Conservation (phyloP, 2,329 filamentous ascomycete genomes). For the Pseudogymnoascus sp. region DNA sequence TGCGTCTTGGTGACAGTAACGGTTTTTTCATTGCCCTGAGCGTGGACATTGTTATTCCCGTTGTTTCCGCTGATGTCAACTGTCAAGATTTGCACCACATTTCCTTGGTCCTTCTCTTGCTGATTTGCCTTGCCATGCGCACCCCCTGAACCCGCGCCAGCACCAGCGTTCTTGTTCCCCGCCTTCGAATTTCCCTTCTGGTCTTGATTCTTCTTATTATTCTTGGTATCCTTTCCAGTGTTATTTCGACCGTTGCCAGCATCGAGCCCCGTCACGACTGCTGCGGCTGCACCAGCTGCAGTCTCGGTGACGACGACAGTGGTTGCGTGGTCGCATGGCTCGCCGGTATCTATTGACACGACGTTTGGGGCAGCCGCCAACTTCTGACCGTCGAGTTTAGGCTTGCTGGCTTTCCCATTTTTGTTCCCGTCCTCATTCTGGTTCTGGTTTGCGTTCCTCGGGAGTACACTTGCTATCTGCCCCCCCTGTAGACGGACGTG, state of each 20-base stretch:
- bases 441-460: not conserved
- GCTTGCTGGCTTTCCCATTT: not conserved
- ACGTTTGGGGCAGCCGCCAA: not conserved
- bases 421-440: constrained; percentile 1
- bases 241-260: not conserved
- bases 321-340: not conserved
- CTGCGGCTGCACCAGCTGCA: not conserved
- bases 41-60: not conserved
- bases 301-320: constrained; percentile 2
- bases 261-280: not conserved
- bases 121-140: not conserved
- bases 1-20: not conserved
- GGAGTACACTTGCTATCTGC: not conserved
- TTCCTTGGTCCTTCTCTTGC: not conserved
- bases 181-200: not conserved
- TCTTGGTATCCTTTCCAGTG: not conserved
- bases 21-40: not conserved
- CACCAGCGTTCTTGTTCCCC: not conserved
- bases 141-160: not conserved
- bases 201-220: not conserved
- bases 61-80: constrained; percentile 1
- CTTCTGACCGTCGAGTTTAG: not conserved
- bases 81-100: constrained; percentile 5
- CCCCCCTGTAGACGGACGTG: not conserved
- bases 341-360: not conserved